phyloP scores from a whole-genome alignment of 306 rosid genomes.

The Potentilla sterilis region DNA sequence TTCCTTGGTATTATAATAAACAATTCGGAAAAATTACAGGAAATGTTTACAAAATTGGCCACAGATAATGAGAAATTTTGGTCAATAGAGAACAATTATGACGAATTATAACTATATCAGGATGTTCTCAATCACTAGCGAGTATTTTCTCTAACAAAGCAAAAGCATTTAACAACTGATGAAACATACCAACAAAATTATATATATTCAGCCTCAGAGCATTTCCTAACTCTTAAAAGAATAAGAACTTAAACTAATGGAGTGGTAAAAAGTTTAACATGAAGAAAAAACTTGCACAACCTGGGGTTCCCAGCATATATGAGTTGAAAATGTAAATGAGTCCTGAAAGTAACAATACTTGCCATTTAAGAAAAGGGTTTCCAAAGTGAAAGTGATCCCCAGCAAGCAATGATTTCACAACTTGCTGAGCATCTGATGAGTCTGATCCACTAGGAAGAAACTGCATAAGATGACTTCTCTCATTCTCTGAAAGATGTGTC shows the following conservation, averaged over 20 bases:
- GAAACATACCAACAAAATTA: neutral
- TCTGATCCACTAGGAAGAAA: constrained; percentile 72
- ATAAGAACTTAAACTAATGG: neutral
- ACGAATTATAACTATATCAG: neutral
- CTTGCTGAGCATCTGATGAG: constrained; percentile 57
- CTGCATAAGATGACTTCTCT: constrained; percentile 61
- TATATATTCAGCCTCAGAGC: neutral
- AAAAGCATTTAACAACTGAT: neutral
- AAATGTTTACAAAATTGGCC: neutral
- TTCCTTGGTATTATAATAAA: constrained; percentile 4
- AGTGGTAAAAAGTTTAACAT: neutral
- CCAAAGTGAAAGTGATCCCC: constrained; percentile 82
- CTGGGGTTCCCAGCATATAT: neutral
- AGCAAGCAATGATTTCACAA: constrained; percentile 57
- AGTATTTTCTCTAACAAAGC: constrained; percentile 3
- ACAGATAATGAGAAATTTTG: neutral
- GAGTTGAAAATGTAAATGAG: neutral
- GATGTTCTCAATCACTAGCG: neutral
- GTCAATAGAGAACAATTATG: neutral
- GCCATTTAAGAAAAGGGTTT: constrained; percentile 74
- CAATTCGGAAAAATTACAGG: neutral
- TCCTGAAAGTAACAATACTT: constrained; percentile 31
- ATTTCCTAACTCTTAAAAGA: neutral
- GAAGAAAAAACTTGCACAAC: neutral
- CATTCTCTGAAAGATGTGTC: constrained; percentile 68